These are phyloP conservation scores for Anthracocystis walkeri DNA, from an alignment of 1,284 basidiomycete species.

Conservation along the genomic window DNA sequence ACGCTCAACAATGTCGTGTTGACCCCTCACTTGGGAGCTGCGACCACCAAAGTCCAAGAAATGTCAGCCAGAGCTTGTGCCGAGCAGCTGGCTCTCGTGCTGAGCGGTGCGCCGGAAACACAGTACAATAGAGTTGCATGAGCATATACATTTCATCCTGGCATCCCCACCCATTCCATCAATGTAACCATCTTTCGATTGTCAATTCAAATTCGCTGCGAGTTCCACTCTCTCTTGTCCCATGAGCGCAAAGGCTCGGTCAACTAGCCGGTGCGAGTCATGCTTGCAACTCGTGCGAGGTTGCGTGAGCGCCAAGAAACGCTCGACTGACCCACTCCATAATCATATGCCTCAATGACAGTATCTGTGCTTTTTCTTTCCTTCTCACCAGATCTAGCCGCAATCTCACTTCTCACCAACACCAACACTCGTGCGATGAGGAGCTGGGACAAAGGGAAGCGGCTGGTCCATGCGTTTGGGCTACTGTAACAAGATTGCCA, in stretches of 20 bases:
- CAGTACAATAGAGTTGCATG: slow-evolving; percentile 4
- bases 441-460: too few relatives aligned
- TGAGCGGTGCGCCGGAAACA: background rate
- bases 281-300: too few relatives aligned
- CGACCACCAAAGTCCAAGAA: slow-evolving; percentile 7
- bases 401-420: too few relatives aligned
- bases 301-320: too few relatives aligned
- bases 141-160: background rate
- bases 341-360: too few relatives aligned
- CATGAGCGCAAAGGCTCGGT: background rate
- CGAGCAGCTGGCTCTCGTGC: slow-evolving; percentile 11
- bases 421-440: too few relatives aligned
- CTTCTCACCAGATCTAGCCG: too few relatives aligned
- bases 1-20: slow-evolving; percentile 8
- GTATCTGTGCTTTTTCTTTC: too few relatives aligned
- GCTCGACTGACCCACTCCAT: too few relatives aligned
- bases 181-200: background rate
- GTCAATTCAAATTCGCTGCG: background rate
- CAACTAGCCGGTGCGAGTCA: background rate
- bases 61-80: slow-evolving; percentile 6
- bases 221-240: background rate
- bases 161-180: background rate
- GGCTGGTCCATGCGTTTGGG: too few relatives aligned
- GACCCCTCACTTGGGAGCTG: slow-evolving; percentile 8
- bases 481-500: background rate